Conservation (phyloP, 306 rosid species). For the Hippophae tibetana region DNA sequence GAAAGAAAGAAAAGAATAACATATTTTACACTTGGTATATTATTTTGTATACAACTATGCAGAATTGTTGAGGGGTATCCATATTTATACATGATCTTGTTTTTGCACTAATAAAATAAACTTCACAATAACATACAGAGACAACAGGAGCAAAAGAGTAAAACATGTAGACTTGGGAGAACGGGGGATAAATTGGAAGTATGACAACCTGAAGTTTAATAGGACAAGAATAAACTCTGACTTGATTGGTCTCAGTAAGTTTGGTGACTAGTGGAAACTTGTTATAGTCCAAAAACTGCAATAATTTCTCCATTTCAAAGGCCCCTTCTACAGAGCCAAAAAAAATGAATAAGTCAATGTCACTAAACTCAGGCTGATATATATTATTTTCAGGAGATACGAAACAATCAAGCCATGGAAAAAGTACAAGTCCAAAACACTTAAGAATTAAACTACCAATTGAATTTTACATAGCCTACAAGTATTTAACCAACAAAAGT, state of each 20-base stretch:
- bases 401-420: slow-evolving; percentile 2
- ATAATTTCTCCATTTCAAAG: slow-evolving; percentile 40
- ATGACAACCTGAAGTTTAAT: slow-evolving; percentile 68
- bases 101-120: too few relatives aligned
- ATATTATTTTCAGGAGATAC: slow-evolving; percentile 6
- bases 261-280: slow-evolving; percentile 75
- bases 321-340: slow-evolving; percentile 56
- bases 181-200: slow-evolving; percentile 4
- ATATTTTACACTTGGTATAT: too few relatives aligned
- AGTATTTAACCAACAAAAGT: neutral
- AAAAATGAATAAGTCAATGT: slow-evolving; percentile 9
- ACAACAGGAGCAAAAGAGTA: neutral
- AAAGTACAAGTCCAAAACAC: slow-evolving; percentile 2
- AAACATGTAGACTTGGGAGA: neutral
- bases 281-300: slow-evolving; percentile 64
- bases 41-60: too few relatives aligned
- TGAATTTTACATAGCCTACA: neutral
- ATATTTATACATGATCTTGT: too few relatives aligned
- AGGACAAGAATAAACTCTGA: slow-evolving; percentile 66
- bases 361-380: slow-evolving; percentile 8
- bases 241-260: slow-evolving; percentile 66
- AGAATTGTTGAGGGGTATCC: too few relatives aligned
- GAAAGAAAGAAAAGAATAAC: too few relatives aligned
- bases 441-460: neutral
- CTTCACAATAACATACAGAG: neutral